Evolutionary conservation across 306 rosid genomes (phyloP), one percentile per base, ranked within the genome.

Genomic region (Rosa chinensis): DNA sequence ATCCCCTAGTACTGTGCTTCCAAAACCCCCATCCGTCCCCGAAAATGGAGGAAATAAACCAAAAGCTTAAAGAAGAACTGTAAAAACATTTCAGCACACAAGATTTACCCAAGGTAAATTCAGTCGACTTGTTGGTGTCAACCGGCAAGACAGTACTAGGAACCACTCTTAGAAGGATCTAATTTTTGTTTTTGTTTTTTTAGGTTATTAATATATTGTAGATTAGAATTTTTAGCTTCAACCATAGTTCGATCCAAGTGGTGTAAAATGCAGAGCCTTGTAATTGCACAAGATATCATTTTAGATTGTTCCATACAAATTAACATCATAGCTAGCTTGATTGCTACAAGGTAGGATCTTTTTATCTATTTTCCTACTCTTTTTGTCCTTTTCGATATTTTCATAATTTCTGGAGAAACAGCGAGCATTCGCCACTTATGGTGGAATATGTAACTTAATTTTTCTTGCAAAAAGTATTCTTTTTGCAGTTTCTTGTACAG

Each of bases 251-350:
- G 86, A 73, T 79, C 81, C 77, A 78, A 73, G 79, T 79, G 86
- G 73, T 94, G 97, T 90, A 92, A 84, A 88, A 84, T 89, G 87
- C 85, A 80, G 88, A 83, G 87, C 87, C 71, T 82, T 86, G 89
- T 86, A 82, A 84, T 84, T 84, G 82, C 82, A 47, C 79, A 77
- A 73, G 80, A 53, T 85, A 62, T 66, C 83, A 74, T 68, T 85
- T 82, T 80, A 67, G 76, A 42, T 75, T 63, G 81, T 76, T 75
- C 77, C 73, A 78, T 71, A 56, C 58, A 39, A 44, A 74, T 53
- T 76, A 75, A 32, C 68, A 61, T 78, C 77, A 32, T 59, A 69
- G 75, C 77, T 59, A 73, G 77, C 74, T 70, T 79, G 77, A 32
- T 67, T 61, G 78, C 66, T 80, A 80, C 58, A 70, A 44, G 77